Conservation (phyloP, 495 filamentous ascomycete genomes). For the Penicillium samsonianum region DNA sequence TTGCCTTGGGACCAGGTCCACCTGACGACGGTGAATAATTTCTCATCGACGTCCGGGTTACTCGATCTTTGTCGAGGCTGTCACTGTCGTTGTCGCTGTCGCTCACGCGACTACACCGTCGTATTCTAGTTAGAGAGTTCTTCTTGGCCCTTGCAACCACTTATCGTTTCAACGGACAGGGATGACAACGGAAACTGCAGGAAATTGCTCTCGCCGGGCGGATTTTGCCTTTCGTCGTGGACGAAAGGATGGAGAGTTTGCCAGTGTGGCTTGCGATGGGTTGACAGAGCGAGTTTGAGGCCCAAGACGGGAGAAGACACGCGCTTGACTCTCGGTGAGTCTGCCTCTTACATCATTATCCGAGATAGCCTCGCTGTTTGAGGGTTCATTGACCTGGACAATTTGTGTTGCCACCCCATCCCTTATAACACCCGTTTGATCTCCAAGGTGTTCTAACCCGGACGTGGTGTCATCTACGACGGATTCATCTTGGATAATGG, state of each 20-base stretch:
- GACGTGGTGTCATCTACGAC: conserved; percentile 1
- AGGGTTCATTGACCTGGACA: background rate
- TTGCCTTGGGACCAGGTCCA: conserved; percentile 6
- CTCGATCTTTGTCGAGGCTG: background rate
- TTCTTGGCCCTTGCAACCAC: conserved; percentile 7
- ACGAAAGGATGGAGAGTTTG: background rate
- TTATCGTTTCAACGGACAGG: conserved; percentile 9
- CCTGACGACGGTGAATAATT: conserved; percentile 7
- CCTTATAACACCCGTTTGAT: background rate
- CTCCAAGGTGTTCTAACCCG: background rate
- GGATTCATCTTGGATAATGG: background rate
- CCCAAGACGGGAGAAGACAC: background rate
- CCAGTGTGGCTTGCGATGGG: background rate
- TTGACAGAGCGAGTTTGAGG: background rate
- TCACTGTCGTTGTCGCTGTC: background rate
- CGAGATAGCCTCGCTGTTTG: too few relatives aligned
- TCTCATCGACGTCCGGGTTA: background rate
- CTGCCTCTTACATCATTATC: too few relatives aligned
- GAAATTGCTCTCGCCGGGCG: background rate
- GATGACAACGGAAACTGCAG: conserved; percentile 11
- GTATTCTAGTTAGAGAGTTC: conserved; percentile 9
- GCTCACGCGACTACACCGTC: conserved; percentile 2
- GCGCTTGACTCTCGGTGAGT: background rate
- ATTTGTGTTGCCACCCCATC: background rate
- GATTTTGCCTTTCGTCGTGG: conserved; percentile 1